Evolutionary conservation across 805 yeast genomes (phyloP).

Genomic region (Yamadazyma tumulicola): DNA sequence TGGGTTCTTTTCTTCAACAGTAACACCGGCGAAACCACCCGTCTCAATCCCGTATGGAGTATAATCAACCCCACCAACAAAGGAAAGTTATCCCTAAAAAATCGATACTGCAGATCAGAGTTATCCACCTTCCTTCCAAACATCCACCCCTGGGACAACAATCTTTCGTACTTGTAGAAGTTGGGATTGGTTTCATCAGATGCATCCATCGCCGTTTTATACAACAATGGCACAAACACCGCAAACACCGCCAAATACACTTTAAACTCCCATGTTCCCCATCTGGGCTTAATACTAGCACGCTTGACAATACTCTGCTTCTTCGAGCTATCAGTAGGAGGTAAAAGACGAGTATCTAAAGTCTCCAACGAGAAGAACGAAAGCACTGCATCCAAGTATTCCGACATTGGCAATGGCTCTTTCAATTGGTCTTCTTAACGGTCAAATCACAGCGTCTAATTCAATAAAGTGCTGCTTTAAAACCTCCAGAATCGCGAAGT

Average conservation of each 20-base stretch:
- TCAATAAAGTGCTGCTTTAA: no score
- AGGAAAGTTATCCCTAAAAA: slow-evolving; percentile 78
- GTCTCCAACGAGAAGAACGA: slow-evolving; percentile 49
- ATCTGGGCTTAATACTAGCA: slow-evolving; percentile 47
- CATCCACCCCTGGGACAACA: slow-evolving; percentile 81
- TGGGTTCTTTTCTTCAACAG: slow-evolving; percentile 36
- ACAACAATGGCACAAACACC: slow-evolving; percentile 77
- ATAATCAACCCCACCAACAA: slow-evolving; percentile 53
- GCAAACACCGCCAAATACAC: slow-evolving; percentile 62
- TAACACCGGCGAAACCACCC: slow-evolving; percentile 18
- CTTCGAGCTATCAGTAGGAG: slow-evolving; percentile 32
- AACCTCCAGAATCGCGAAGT: no score
- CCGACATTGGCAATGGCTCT: slow-evolving; percentile 10
- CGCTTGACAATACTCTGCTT: slow-evolving; percentile 27
- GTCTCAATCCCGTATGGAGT: slow-evolving; percentile 54
- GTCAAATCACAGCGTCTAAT: no score
- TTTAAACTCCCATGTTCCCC: slow-evolving; percentile 76
- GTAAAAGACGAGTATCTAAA: slow-evolving; percentile 48
- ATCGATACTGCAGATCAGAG: slow-evolving; percentile 84
- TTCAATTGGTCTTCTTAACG: no score
- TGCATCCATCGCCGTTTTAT: slow-evolving; percentile 76
- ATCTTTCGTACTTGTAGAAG: slow-evolving; percentile 56
- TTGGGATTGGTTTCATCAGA: slow-evolving; percentile 73
- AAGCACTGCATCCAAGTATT: slow-evolving; percentile 18
- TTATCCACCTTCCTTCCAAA: slow-evolving; percentile 89